Evolutionary conservation across 495 filamentous ascomycete genomes (phyloP).

Genomic region (Lepidopterella palustris): DNA sequence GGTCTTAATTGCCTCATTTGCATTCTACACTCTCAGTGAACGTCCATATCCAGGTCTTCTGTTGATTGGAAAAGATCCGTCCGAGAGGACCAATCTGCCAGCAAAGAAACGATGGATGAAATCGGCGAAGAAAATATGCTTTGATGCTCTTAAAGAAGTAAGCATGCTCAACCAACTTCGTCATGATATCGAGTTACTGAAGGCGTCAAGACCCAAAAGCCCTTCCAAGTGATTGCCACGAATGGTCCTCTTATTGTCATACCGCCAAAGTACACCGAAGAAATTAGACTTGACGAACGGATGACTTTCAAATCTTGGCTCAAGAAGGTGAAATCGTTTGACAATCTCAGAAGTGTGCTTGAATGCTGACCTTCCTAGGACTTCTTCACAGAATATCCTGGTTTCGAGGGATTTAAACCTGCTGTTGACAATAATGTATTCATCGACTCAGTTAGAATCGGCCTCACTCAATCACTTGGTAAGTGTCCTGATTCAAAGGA

Average conservation of each 20-base stretch:
- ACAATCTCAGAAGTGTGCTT: constrained; percentile 10
- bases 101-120: neutral
- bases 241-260: constrained; percentile 39
- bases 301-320: constrained; percentile 37
- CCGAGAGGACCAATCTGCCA: neutral
- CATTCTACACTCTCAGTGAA: neutral
- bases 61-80: neutral
- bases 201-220: neutral
- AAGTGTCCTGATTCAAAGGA: too few species aligned
- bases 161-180: neutral
- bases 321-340: constrained; percentile 33
- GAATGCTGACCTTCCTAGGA: neutral
- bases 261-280: constrained; percentile 44
- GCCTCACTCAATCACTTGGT: constrained; percentile 45
- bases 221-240: constrained; percentile 39
- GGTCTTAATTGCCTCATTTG: neutral
- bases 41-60: neutral
- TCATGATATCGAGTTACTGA: neutral
- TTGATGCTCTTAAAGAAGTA: neutral
- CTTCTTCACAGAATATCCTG: constrained; percentile 24
- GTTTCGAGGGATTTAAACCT: constrained; percentile 45
- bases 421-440: constrained; percentile 34
- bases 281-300: constrained; percentile 42
- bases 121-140: neutral
- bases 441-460: constrained; percentile 40